Base-by-base conservation (phyloP, 2,329 filamentous ascomycete species). In the Phialophora macrospora region DNA sequence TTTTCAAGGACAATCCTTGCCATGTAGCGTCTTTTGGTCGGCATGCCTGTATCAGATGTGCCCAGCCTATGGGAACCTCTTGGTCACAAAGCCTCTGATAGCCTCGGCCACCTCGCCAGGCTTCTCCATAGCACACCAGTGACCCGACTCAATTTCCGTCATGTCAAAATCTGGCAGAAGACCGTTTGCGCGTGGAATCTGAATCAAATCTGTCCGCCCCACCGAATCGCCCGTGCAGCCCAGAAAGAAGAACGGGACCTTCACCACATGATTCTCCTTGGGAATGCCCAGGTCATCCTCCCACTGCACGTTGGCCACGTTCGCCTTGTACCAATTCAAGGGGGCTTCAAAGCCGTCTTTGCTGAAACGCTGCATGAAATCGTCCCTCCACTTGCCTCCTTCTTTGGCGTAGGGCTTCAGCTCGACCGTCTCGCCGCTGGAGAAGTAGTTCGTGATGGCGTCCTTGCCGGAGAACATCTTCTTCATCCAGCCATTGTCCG, bases 391-490 rank as follows among this genome's bases (percentile, higher is more conserved):
- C 14, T 68, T 64, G 0, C 68, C 52, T 6, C 77, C 73, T 17
- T 69, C 73, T 17, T 69, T 65, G 6, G 77, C 79, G 51, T 79
- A 81, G 0, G 72, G 49, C 28, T 76, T 75, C 24, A 79, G 58
- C 11, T 73, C 68, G 41, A 75, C 72, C 12, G 67, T 69, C 12
- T 72, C 66, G 14, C 66, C 68, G 30, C 60, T 64, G 8, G 62
- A 57, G 2, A 78, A 65, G 20, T 68, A 74, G 1, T 71, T 55
- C 8, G 77, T 74, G 70, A 80, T 74, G 3, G 73, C 78, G 44
- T 75, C 78, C 0, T 72, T 73, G 0, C 60, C 67, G 61, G 78
- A 80, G 69, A 79, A 79, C 38, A 79, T 73, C 11, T 76, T 66
- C 17, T 74, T 72, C 74, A 78, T 73, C 71, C 75, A 77, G 51